Conservation (phyloP, 2,329 filamentous ascomycete species). For the Venturia oleaginea region DNA sequence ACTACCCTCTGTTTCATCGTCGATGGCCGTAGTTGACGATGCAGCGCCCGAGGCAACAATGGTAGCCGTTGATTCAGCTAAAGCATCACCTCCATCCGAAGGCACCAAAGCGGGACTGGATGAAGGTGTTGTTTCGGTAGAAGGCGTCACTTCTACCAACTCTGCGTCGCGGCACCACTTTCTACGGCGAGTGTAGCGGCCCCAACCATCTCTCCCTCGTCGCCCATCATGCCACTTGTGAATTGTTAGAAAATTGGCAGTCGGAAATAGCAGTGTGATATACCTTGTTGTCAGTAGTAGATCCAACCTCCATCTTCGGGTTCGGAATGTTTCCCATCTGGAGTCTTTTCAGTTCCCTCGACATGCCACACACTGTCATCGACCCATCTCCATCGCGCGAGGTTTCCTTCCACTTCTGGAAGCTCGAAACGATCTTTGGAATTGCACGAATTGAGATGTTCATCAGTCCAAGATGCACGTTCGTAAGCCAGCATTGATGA, state of each 20-base stretch:
- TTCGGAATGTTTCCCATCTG: conserved; percentile 30
- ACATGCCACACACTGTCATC: conserved; percentile 78
- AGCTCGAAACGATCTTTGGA: conserved; percentile 63
- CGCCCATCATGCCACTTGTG: conserved; percentile 78
- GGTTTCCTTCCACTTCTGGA: conserved; percentile 56
- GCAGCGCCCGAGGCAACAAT: not conserved
- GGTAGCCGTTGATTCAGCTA: conserved; percentile 3
- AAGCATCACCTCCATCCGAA: not conserved
- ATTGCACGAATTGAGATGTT: conserved; percentile 76
- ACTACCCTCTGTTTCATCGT: not conserved
- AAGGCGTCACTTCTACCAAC: conserved; percentile 62
- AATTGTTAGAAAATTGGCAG: conserved; percentile 16
- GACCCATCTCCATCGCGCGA: conserved; percentile 70
- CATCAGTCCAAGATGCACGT: conserved; percentile 85
- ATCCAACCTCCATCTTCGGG: conserved; percentile 70
- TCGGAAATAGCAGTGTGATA: conserved; percentile 17
- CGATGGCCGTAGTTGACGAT: conserved; percentile 6
- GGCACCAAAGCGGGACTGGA: conserved; percentile 27
- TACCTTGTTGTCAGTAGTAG: conserved; percentile 96
- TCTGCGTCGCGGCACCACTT: conserved; percentile 98
- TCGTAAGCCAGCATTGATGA: conserved; percentile 86
- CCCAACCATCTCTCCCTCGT: conserved; percentile 82
- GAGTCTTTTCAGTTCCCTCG: conserved; percentile 56
- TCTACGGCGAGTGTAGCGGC: conserved; percentile 79
- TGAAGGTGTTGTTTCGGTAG: conserved; percentile 36